These are phyloP conservation scores for Bryum argenteum DNA, from an alignment of 225 moss, liverwort and hornwort species.

Conservation along the genomic window DNA sequence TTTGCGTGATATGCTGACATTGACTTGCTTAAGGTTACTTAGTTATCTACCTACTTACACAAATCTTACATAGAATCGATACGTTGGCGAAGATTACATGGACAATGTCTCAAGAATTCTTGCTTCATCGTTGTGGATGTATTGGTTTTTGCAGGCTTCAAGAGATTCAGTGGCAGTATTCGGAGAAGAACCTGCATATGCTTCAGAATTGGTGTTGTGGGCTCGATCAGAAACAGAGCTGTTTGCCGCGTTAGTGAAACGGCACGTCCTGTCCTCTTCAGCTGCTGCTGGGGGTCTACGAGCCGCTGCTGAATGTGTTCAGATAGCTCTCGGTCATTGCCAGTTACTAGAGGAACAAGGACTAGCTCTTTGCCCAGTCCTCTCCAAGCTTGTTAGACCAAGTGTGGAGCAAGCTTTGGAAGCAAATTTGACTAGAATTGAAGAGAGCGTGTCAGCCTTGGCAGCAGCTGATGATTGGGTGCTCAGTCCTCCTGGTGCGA, in stretches of 20 bases:
- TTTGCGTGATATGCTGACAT: slow-evolving; percentile 12
- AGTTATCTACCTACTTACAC: not conserved
- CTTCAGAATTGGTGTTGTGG: slow-evolving; percentile 91
- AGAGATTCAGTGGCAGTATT: slow-evolving; percentile 88
- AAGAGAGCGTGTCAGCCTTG: slow-evolving; percentile 94
- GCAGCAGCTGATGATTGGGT: slow-evolving; percentile 97
- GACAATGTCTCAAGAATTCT: slow-evolving; percentile 9
- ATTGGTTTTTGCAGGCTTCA: slow-evolving; percentile 56
- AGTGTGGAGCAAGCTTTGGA: slow-evolving; percentile 97
- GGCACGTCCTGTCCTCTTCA: slow-evolving; percentile 89
- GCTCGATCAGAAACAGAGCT: slow-evolving; percentile 88
- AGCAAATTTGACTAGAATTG: slow-evolving; percentile 92
- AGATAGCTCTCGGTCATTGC: slow-evolving; percentile 95
- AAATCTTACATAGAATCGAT: slow-evolving; percentile 2
- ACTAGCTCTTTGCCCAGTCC: slow-evolving; percentile 78
- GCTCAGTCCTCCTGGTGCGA: slow-evolving; percentile 64
- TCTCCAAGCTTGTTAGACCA: slow-evolving; percentile 90
- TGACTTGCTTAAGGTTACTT: slow-evolving; percentile 13
- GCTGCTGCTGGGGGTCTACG: slow-evolving; percentile 94
- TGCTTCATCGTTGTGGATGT: slow-evolving; percentile 11
- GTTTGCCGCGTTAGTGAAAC: slow-evolving; percentile 82
- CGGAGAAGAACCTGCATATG: slow-evolving; percentile 87
- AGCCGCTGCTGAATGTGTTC: slow-evolving; percentile 95
- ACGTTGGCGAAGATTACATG: not conserved
- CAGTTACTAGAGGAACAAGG: slow-evolving; percentile 90